Evolutionary conservation across 257 asterid species (phyloP).

Genomic region (Solanum megistacrolobum): DNA sequence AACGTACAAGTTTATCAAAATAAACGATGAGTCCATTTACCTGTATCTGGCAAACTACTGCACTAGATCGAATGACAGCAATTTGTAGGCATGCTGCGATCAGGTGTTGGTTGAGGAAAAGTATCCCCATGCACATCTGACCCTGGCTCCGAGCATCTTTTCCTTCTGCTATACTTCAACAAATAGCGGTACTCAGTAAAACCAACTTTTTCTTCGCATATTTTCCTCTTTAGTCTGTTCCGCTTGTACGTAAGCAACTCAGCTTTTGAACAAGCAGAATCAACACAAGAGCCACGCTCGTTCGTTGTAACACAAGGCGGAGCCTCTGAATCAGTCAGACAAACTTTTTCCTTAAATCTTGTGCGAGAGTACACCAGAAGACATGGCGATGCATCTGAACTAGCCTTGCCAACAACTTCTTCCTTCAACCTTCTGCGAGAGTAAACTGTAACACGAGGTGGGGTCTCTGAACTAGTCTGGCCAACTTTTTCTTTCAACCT

Average conservation of each 20-base stretch:
- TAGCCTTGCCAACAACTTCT: not conserved
- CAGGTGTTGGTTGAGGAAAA: not conserved
- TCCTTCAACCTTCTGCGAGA: not conserved
- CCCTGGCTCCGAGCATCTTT: conserved; percentile 9
- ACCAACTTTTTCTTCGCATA: conserved; percentile 9
- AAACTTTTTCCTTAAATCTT: not conserved
- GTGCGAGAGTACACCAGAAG: not conserved
- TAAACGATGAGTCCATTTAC: conserved; percentile 14
- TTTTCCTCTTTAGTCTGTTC: conserved; percentile 31
- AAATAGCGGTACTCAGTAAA: conserved; percentile 15
- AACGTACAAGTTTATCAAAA: not conserved
- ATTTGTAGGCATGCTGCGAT: conserved; percentile 20
- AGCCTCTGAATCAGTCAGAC: not conserved
- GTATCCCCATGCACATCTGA: not conserved
- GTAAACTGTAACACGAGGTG: not conserved
- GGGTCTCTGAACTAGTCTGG: conserved; percentile 1
- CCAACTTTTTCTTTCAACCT: conserved; percentile 12
- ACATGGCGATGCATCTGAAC: not conserved
- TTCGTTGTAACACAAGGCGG: not conserved
- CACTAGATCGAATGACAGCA: conserved; percentile 13
- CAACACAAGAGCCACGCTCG: not conserved
- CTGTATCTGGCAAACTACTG: conserved; percentile 13
- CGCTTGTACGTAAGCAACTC: conserved; percentile 24
- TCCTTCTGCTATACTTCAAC: conserved; percentile 44
- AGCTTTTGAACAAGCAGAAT: not conserved